Conservation (phyloP, 768 basidiomycete genomes). For the Infundibulicybe gibba region DNA sequence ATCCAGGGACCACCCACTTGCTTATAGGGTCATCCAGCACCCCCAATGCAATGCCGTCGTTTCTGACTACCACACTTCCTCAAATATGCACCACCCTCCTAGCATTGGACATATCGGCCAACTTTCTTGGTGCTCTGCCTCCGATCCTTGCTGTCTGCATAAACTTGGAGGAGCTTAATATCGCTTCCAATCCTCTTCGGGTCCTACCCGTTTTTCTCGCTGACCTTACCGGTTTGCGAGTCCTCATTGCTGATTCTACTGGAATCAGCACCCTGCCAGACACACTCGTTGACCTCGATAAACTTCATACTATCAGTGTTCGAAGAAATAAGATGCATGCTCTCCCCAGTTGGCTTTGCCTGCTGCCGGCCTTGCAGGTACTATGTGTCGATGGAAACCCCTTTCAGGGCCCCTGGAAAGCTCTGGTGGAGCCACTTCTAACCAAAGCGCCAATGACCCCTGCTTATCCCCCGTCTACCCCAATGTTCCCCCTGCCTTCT, state of each 20-base stretch:
- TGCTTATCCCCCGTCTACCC: slow-evolving; percentile 63
- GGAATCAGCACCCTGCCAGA: slow-evolving; percentile 76
- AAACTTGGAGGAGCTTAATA: slow-evolving; percentile 88
- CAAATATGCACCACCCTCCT: slow-evolving; percentile 76
- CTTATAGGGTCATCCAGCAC: slow-evolving; percentile 79
- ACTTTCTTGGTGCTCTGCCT: slow-evolving; percentile 81
- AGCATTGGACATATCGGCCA: slow-evolving; percentile 90
- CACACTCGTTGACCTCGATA: slow-evolving; percentile 67
- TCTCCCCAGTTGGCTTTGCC: slow-evolving; percentile 93
- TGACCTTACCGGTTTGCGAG: slow-evolving; percentile 70
- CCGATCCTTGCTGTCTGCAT: slow-evolving; percentile 77
- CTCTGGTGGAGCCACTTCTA: slow-evolving; percentile 82
- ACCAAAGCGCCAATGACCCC: slow-evolving; percentile 59
- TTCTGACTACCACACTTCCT: slow-evolving; percentile 68
- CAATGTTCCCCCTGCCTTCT: slow-evolving; percentile 50
- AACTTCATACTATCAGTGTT: slow-evolving; percentile 85
- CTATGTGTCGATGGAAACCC: slow-evolving; percentile 95
- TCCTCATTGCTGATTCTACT: slow-evolving; percentile 91
- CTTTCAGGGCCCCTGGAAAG: slow-evolving; percentile 91
- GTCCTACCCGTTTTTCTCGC: slow-evolving; percentile 90
- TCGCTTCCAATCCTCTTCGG: slow-evolving; percentile 87
- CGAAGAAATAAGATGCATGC: slow-evolving; percentile 85
- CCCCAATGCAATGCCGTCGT: slow-evolving; percentile 73
- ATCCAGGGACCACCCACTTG: slow-evolving; percentile 87
- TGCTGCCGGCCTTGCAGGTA: slow-evolving; percentile 79